Base-by-base conservation (phyloP, 2,329 filamentous ascomycete genomes). In the Parasarocladium wereldwijsianum region DNA sequence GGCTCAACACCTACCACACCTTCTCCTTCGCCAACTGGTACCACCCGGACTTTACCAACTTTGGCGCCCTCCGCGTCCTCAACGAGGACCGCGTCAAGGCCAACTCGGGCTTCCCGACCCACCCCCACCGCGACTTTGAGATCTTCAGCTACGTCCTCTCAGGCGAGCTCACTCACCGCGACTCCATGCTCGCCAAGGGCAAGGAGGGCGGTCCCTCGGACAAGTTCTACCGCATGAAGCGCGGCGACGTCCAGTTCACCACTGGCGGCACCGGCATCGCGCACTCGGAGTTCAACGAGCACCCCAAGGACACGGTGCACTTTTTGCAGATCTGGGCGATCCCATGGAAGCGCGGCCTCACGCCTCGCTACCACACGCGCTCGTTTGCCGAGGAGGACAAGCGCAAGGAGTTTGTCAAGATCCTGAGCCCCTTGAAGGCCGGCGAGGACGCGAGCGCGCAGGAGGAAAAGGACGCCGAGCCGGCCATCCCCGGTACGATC, bases 291-390 rank as follows among this genome's bases (percentile, higher is more conserved):
- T 73, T 77, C 55, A 90, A 87, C 52, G 75, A 90, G 54, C 74
- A 83, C 49, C 50, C 58, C 31, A 55, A 65, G 10, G 70, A 81
- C 25, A 71, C 77, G 15, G 78, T 83, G 9, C 83, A 92, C 48
- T 92, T 92, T 47, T 57, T 93, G 19, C 84, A 93, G 54, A 92
- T 93, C 43, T 93, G 83, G 84, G 82, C 76, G 1, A 60, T 82
- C 29, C 83, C 83, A 0, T 86, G 83, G 68, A 74, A 73, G 50
- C 57, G 64, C 14, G 76, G 80, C 1, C 61, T 93, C 27, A 63
- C 64, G 26, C 84, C 84, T 2, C 64, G 68, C 22, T 93, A 93
- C 48, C 78, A 84, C 51, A 90, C 80, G 4, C 64, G 62, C 36
- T 67, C 70, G 37, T 92, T 84, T 42, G 54, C 60, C 29, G 83